These are phyloP conservation scores for Colletotrichum noveboracense DNA, from an alignment of 2,329 filamentous ascomycete genomes.

Conservation along the genomic window DNA sequence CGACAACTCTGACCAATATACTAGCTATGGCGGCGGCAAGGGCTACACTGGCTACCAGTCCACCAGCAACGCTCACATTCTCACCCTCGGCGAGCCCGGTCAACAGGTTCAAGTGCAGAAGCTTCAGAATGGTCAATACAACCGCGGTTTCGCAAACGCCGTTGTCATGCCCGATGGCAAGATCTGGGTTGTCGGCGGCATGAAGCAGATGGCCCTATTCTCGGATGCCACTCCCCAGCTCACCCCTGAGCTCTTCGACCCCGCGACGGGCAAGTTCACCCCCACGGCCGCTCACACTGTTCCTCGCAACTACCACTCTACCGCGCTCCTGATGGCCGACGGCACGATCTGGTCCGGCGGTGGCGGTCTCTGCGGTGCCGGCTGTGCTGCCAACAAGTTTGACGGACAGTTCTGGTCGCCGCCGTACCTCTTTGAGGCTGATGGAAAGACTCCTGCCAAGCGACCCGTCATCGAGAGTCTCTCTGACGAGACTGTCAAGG, in stretches of 20 bases:
- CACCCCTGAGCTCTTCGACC: slow-evolving; percentile 51
- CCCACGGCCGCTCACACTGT: slow-evolving; percentile 36
- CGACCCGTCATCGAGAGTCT: slow-evolving; percentile 47
- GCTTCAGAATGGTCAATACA: slow-evolving; percentile 19
- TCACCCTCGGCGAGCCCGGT: slow-evolving; percentile 45
- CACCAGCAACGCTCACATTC: slow-evolving; percentile 50
- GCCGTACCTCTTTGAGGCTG: slow-evolving; percentile 54
- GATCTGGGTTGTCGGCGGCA: slow-evolving; percentile 51
- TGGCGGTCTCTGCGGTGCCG: slow-evolving; percentile 54
- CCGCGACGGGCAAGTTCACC: slow-evolving; percentile 24
- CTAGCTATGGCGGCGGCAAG: slow-evolving; percentile 48
- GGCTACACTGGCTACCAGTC: slow-evolving; percentile 47
- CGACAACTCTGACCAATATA: not conserved
- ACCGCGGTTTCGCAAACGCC: slow-evolving; percentile 47
- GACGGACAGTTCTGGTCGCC: slow-evolving; percentile 62
- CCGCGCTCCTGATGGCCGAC: slow-evolving; percentile 53
- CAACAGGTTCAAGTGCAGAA: not conserved
- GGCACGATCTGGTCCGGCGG: slow-evolving; percentile 54
- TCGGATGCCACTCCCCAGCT: slow-evolving; percentile 45
- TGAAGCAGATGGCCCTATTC: slow-evolving; percentile 46
- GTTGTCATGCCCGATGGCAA: slow-evolving; percentile 54
- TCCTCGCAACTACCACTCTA: slow-evolving; percentile 54
- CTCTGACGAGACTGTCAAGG: slow-evolving; percentile 26
- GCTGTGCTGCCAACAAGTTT: slow-evolving; percentile 51
- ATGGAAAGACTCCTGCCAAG: slow-evolving; percentile 39